Evolutionary conservation across 345 rosid species (phyloP), one percentile per base, ranked within the genome.

Genomic region (Theobroma cacao): DNA sequence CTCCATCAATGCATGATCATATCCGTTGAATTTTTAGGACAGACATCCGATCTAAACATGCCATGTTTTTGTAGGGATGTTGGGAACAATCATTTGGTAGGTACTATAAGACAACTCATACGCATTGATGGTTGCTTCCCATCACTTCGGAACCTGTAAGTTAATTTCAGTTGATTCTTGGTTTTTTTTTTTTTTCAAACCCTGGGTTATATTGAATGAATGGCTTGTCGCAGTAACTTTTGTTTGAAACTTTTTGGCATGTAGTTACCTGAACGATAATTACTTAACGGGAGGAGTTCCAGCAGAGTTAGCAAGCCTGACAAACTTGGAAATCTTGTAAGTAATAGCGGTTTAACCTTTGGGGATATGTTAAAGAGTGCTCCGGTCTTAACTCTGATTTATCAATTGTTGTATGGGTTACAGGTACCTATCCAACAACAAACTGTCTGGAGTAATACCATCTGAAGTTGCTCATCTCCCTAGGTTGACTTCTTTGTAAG

Each of bases 341-440:
- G 94, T 80, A n/a, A 73, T 9, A 26, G 33, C 58, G 69, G 26
- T 73, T 71, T 26, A 28, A 53, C 20, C 80, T 56, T 65, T 62
- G 24, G 20, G 43, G 12, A 45, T 48, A 34, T 38, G 65, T 8
- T 20, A 60, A 41, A 11, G 47, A 76, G 11, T 4, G 2, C 8
- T 11, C 45, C 45, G 9, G 10, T 41, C 9, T 41, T 43, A 41
- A 28, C 8, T 15, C 43, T 38, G 10, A 31, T 20, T 48, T 5
- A 9, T 71, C 10, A 31, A 31, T 20, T 22, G 28, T 7, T 30
- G 2, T 31, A 76, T 73, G 66, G 77, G 72, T 64, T 68, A 45
- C 87, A 95, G 98, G 89, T 94, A 95, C 70, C 86, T 95, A 58
- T 95, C 98, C 14, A 79, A 89, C 81, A 93, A 95, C 84, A 95